Base-by-base conservation (phyloP, 2,329 filamentous ascomycete genomes). In the Bimuria novae-zelandiae region DNA sequence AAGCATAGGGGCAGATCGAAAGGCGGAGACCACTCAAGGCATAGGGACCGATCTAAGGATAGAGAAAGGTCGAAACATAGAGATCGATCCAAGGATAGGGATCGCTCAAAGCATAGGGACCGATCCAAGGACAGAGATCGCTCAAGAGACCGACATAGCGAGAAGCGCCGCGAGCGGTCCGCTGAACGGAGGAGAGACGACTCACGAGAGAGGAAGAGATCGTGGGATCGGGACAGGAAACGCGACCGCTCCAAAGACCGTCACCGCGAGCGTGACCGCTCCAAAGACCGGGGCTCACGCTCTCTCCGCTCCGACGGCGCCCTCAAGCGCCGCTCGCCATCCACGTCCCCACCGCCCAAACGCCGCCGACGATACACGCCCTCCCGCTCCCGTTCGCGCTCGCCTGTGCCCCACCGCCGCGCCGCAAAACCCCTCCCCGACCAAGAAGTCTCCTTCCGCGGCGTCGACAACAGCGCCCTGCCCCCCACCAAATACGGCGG, bases 401-500 rank as follows among this genome's bases (percentile, higher is more conserved):
- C 78, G 50, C 70, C 76, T 27, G 73, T 76, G 44, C 73, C 79
- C 57, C 63, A 74, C 32, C 67, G 73, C 23, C 70, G 75, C 59
- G 67, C 75, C 36, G 70, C 76, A 53, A 73, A 74, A 48, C 72
- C 78, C 42, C 72, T 78, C 30, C 77, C 76, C 49, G 76, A 75
- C 35, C 79, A 80, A 68, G 75, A 72, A 36, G 72, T 78, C 7
- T 76, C 76, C 22, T 80, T 78, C 68, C 67, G 67, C 33, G 71
- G 71, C 32, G 58, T 66, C 30, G 69, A 72, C 48, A 60, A 70
- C 55, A 65, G 64, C 16, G 54, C 51, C 8, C 61, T 66, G 25
- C 56, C 71, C 44, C 55, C 69, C 44, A 60, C 67, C 48, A 63
- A 70, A 62, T 63, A 69, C 52, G 60, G 70, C 47, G 68, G 70